Evolutionary conservation across 257 asterid genomes (phyloP), one percentile per base, ranked within the genome.

Genomic region (Leonotis leonurus): DNA sequence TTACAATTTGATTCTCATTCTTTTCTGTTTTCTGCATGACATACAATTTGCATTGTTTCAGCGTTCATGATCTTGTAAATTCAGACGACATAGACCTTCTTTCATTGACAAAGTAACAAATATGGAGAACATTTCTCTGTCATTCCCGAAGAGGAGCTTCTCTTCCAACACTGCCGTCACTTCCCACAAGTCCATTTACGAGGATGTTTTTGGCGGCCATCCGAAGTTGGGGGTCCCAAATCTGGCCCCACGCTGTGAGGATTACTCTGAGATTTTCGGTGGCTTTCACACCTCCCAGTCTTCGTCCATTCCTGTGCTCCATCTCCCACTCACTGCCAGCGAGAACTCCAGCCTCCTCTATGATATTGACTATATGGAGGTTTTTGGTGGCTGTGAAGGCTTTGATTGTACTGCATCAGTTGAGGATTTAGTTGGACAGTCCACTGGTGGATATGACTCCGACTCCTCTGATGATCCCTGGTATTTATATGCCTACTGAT

Each of bases 41-140:
- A 20, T 24, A 1, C 97, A 89, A 95, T 85, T 83, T 92, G 97
- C 85, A 89, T 89, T 58, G 95, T 95, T 67, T 89, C 97, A 16
- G 95, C 95, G 65, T 87, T 92, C 76, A 92, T 86, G 67, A 63
- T 70, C 8, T 16, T 16, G 60, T 10, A 53, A 53, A 14, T 17
- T 32, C 36, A 56, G 45, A 51, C 30, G 8, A 6, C 36, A 45
- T 21, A 60, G 39, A 37, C 35, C 8, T 21, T 35, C 49, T 6
- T 56, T 36, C 35, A 1, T 61, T 27, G 32, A 51, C 57, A 54
- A 45, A 36, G 56, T 11, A 36, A 51, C 43, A n/a, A 46, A 70
- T 37, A 86, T 89, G 96, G 93, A 84, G 37, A 85, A 80, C 64
- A 63, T 78, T 62, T 48, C 87, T 4, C 82, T 71, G 63, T 83